These are phyloP conservation scores for Crucibulum cyathiforme DNA, from an alignment of 1,284 basidiomycete species.

Conservation along the genomic window DNA sequence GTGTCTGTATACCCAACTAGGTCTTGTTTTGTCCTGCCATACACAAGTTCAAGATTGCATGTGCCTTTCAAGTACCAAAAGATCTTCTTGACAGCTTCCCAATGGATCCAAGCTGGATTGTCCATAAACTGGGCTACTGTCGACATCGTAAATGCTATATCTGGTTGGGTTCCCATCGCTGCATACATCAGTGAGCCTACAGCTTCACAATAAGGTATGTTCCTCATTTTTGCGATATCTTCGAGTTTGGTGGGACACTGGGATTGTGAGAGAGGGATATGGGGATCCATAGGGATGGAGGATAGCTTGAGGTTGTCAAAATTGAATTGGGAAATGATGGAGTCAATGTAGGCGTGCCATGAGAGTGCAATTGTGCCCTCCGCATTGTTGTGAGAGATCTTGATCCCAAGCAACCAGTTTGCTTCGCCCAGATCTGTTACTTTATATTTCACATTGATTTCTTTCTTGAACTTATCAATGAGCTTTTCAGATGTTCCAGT, in stretches of 20 bases:
- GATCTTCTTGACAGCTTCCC: conserved; percentile 22
- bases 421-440: conserved; percentile 12
- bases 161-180: conserved; percentile 32
- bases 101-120: conserved; percentile 27
- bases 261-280: neutral
- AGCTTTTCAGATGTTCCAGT: conserved; percentile 5
- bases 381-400: conserved; percentile 21
- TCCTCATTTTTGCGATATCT: conserved; percentile 23
- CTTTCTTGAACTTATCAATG: conserved; percentile 18
- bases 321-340: conserved; percentile 20
- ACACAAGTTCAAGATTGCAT: conserved; percentile 20
- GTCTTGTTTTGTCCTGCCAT: conserved; percentile 10
- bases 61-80: conserved; percentile 34
- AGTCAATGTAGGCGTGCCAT: conserved; percentile 31
- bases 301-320: conserved; percentile 19
- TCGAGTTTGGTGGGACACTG: conserved; percentile 18
- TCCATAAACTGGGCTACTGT: conserved; percentile 24
- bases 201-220: conserved; percentile 19
- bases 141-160: conserved; percentile 32
- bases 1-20: conserved; percentile 30
- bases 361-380: conserved; percentile 19
- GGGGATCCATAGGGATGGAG: conserved; percentile 31
- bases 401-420: conserved; percentile 30
- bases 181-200: conserved; percentile 40
- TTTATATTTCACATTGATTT: conserved; percentile 9